Evolutionary conservation across 1,284 basidiomycete genomes (phyloP).

Genomic region (Gymnopus androsaceus): DNA sequence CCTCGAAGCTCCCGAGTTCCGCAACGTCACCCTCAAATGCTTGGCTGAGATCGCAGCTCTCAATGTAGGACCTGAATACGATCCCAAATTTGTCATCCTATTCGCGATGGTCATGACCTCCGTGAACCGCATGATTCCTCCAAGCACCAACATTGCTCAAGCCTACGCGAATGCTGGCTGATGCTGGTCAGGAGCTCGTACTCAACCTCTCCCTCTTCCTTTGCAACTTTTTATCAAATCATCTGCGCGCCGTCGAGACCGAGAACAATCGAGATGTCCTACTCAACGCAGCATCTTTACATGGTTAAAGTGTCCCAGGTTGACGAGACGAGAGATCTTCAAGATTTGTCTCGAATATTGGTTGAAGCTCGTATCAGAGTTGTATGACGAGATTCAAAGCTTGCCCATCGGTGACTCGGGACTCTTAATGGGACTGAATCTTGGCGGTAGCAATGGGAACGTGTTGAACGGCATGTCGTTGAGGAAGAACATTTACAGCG

Average conservation of each 20-base stretch:
- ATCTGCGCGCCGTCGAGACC: slow-evolving; percentile 91
- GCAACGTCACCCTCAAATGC: slow-evolving; percentile 97
- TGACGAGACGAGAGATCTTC: slow-evolving; percentile 98
- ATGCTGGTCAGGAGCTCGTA: slow-evolving; percentile 95
- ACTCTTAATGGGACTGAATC: slow-evolving; percentile 89
- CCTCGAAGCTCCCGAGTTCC: slow-evolving; percentile 95
- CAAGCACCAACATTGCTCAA: slow-evolving; percentile 91
- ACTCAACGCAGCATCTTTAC: slow-evolving; percentile 95
- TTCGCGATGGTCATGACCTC: slow-evolving; percentile 99
- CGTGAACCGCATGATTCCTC: slow-evolving; percentile 96
- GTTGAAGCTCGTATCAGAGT: slow-evolving; percentile 95
- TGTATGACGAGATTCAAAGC: slow-evolving; percentile 97
- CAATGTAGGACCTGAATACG: slow-evolving; percentile 97
- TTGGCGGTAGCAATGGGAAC: slow-evolving; percentile 68
- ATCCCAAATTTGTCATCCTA: slow-evolving; percentile 95
- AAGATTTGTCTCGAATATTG: slow-evolving; percentile 99
- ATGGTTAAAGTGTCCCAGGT: slow-evolving; percentile 99
- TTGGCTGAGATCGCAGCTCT: slow-evolving; percentile 96
- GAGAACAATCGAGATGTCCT: slow-evolving; percentile 91
- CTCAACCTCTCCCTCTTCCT: slow-evolving; percentile 97
- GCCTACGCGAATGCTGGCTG: slow-evolving; percentile 91
- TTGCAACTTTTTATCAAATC: slow-evolving; percentile 92
- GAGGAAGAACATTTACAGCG: slow-evolving; percentile 93
- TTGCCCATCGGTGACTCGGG: slow-evolving; percentile 93
- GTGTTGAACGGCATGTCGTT: slow-evolving; percentile 79